Evolutionary conservation across 768 basidiomycete genomes (phyloP), one percentile per base, ranked within the genome.

Genomic region (Boletellus ananas): DNA sequence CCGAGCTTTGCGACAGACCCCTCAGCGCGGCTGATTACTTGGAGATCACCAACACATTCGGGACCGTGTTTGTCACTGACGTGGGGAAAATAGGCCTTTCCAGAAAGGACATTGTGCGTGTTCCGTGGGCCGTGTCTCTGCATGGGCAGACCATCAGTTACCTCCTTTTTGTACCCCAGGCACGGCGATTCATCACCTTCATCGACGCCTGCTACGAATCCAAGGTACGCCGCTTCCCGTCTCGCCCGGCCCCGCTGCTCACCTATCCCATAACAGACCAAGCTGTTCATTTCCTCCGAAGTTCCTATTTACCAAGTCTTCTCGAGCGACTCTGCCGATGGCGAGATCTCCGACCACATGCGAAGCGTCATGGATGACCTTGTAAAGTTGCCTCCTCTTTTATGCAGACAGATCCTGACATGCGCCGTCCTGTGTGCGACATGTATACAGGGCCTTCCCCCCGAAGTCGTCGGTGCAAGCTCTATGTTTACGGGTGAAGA

Each of bases 401-500:
- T 10, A 3, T 17, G 23, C 21, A 4, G 9, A n/a, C 17, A 13
- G 21, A 12, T 25, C 3, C 49, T 42, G 29, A 49, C 29, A 1
- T 16, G 12, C 17, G 14, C 25, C 18, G 23, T 23, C 6, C 6
- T 23, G 6, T 25, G 1, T n/a, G n/a, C n/a, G n/a, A n/a, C n/a
- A n/a, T n/a, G n/a, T 11, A 21, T 48, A 29, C 56, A 94, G 91
- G 93, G 93, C 17, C 74, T 97, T 1, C 78, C 87, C 1, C 78
- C 77, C 20, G 83, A 92, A 25, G 71, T 79, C 17, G 87, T 95
- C 16, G 90, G 92, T 31, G 74, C 77, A 2, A 91, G 87, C 54
- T 87, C 92, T 37, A 88, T 99, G 74, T 98, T 98, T 64, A 87
- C 86, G 0, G 94, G 95, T 4, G 94, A 98, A 61, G 96, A 98